Percentiles rank a stretch among this genome's conserved stretches.
phyloP scores from a whole-genome alignment of 2,329 filamentous ascomycete species.

The Cercospora nicotianae region DNA sequence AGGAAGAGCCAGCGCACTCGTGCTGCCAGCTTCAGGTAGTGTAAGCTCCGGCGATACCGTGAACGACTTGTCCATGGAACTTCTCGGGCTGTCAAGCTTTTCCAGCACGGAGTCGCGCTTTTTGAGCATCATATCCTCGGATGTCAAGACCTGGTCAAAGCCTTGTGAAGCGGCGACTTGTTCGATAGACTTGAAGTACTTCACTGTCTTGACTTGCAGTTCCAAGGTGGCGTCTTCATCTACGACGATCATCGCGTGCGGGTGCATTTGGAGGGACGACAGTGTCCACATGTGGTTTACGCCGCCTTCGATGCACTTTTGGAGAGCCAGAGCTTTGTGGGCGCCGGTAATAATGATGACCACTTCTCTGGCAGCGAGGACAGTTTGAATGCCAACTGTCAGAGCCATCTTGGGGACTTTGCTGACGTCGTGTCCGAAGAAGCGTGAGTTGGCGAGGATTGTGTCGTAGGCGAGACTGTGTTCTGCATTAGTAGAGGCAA shows the following conservation, averaged over 20 bases:
- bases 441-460: conserved; percentile 79
- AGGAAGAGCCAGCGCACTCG: conserved; percentile 2
- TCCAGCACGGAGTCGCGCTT: conserved; percentile 41
- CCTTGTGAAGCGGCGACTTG: conserved; percentile 47
- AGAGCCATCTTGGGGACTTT: conserved; percentile 79
- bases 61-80: conserved; percentile 28
- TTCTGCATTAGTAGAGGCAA: not conserved
- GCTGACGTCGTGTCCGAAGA: conserved; percentile 73
- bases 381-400: conserved; percentile 81
- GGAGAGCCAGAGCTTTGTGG: conserved; percentile 76
- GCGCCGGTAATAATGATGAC: conserved; percentile 79
- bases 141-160: conserved; percentile 47
- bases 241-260: conserved; percentile 77
- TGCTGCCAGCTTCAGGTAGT: conserved; percentile 30
- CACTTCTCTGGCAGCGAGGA: conserved; percentile 76
- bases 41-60: conserved; percentile 32
- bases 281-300: conserved; percentile 92
- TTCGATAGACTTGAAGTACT: conserved; percentile 54
- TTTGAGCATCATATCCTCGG: conserved; percentile 33
- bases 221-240: conserved; percentile 67
- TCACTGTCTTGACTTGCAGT: conserved; percentile 48
- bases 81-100: conserved; percentile 37
- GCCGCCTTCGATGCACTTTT: conserved; percentile 76
- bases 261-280: conserved; percentile 76
- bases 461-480: conserved; percentile 72